phyloP scores from a whole-genome alignment of 139 green algal genomes.

The Ostreobium quekettii region DNA sequence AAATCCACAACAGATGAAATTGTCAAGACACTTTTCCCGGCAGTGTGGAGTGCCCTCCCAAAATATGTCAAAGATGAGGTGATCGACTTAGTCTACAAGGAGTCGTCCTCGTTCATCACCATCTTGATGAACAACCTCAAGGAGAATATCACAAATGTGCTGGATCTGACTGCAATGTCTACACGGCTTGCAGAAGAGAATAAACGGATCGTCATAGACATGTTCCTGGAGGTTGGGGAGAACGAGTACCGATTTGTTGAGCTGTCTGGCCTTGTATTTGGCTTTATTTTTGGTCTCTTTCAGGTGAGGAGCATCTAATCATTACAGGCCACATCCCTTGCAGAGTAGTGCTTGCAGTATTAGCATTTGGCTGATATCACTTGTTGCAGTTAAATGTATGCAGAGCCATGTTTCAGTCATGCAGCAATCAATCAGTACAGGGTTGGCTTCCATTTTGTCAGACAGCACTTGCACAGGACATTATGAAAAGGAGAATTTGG shows the following conservation, averaged over 20 bases:
- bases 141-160: neutral
- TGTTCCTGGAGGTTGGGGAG: constrained; percentile 27
- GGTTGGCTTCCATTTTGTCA: no score
- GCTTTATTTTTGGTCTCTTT: constrained; percentile 34
- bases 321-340: no score
- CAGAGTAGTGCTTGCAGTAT: no score
- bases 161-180: constrained; percentile 5
- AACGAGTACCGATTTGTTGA: constrained; percentile 38
- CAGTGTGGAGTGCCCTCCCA: neutral
- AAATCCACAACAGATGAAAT: no score
- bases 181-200: constrained; percentile 5
- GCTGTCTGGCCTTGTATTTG: constrained; percentile 32
- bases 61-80: neutral
- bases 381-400: no score
- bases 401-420: no score
- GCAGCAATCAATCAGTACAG: no score
- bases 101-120: neutral
- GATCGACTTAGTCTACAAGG: neutral
- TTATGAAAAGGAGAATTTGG: no score
- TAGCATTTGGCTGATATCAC: no score
- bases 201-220: constrained; percentile 5
- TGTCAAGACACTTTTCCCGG: neutral
- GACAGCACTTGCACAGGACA: no score
- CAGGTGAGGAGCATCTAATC: constrained; percentile 2
- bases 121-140: constrained; percentile 1